phyloP scores from a whole-genome alignment of 1,284 basidiomycete genomes.

The Schizophyllum amplum region DNA sequence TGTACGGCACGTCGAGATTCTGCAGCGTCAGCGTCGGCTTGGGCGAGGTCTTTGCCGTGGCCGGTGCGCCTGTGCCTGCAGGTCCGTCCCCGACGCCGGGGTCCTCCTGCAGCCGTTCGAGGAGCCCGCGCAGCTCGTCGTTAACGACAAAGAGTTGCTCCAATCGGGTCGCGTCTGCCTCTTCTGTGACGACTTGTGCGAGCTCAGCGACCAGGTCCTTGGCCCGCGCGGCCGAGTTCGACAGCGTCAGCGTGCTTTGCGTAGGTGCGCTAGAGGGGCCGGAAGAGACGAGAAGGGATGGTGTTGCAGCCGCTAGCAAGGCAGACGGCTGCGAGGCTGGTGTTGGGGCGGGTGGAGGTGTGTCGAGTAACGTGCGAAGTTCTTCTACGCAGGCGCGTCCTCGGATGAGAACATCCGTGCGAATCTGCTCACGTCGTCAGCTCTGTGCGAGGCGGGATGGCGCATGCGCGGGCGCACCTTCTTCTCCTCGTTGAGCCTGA shows the following conservation, averaged over 20 bases:
- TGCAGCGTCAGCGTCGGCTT: conserved; percentile 31
- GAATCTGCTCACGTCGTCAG: conserved; percentile 29
- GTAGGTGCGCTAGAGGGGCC: conserved; percentile 1
- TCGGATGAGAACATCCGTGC: conserved; percentile 45
- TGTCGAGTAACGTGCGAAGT: conserved; percentile 37
- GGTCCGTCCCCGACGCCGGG: conserved; percentile 13
- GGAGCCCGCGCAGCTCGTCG: conserved; percentile 54
- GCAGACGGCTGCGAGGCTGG: conserved; percentile 15
- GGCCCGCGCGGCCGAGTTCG: conserved; percentile 38
- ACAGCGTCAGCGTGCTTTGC: conserved; percentile 41
- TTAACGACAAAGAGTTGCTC: conserved; percentile 66
- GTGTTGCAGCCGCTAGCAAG: conserved; percentile 4
- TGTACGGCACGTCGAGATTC: conserved; percentile 37
- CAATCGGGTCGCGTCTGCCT: conserved; percentile 48
- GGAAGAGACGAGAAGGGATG: conserved; percentile 1
- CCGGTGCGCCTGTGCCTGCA: not conserved
- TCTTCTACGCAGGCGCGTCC: conserved; percentile 39
- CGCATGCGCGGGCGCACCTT: conserved; percentile 33
- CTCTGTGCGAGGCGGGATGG: no score
- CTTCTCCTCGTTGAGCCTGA: conserved; percentile 52
- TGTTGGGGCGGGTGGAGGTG: conserved; percentile 25
- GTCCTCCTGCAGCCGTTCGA: conserved; percentile 33
- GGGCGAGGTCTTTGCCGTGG: no score
- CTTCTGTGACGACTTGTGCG: conserved; percentile 46
- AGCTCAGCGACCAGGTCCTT: conserved; percentile 52